Evolutionary conservation across 768 basidiomycete genomes (phyloP), one percentile per base, ranked within the genome.

Genomic region (Phanerochaete sordida): DNA sequence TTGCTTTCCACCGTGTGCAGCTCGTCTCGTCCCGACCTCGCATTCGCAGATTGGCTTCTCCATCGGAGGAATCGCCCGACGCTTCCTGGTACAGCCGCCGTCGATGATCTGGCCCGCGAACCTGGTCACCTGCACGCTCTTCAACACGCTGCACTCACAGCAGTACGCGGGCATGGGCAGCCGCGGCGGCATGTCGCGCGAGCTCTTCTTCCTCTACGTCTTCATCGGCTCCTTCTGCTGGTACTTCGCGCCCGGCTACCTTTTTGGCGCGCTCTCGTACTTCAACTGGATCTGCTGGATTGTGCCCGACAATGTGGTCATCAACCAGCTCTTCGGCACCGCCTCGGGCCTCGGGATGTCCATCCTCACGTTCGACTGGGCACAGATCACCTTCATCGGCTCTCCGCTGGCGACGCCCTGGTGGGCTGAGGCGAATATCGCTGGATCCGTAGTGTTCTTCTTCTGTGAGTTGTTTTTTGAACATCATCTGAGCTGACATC

Each of bases 361-460:
- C 64, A 68, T 89, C 50, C 70, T 90, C 66, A 88, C 88, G 16
- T 90, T 91, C 67, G 90, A 91, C 61, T 92, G 90, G 90, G 77
- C 86, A 3, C 70, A 74, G 70, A 80, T 87, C 59, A 82, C 84
- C 2, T 88, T 85, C 68, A 84, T 84, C 48, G 83, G 84, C 13
- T 83, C 82, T 35, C 89, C 89, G 0, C 73, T 81, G 85, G 85
- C 87, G 7, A 84, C 87, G 3, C 89, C 90, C 2, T 91, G 88
- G 88, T 90, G 88, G 88, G 87, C 86, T 1, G 84, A 87, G 70
- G 87, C 85, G 6, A 90, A 90, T 66, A 75, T 88, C 56, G 69
- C 78, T 3, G 77, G 67, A 35, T 84, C 78, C 19, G 76, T 80
- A 59, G 69, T 80, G 4, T 63, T 78, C 61, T 76, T 81, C 66